These are phyloP conservation scores for Orbilia blumenaviensis DNA, from an alignment of 2,329 filamentous ascomycete species.

Conservation along the genomic window DNA sequence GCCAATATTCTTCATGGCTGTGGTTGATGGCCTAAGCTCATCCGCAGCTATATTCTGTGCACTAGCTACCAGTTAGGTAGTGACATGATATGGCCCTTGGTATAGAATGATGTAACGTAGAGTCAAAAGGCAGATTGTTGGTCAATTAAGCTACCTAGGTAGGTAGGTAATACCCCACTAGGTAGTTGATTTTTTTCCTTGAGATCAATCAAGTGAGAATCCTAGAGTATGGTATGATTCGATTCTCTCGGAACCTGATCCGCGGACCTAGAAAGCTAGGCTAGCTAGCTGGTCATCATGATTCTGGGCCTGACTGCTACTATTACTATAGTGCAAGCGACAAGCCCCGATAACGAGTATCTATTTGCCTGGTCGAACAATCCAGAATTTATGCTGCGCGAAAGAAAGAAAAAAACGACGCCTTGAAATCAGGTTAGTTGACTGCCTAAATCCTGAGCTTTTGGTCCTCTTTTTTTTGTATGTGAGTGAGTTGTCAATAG, in stretches of 20 bases:
- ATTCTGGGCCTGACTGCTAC: conserved; percentile 21
- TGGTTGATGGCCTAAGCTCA: conserved; percentile 23
- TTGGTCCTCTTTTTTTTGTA: too few relatives aligned
- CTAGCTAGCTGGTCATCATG: neutral
- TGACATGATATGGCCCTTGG: neutral
- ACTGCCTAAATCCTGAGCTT: conserved; percentile 40
- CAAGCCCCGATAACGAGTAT: neutral
- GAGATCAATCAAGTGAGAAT: too few relatives aligned
- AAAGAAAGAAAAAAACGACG: conserved; percentile 12
- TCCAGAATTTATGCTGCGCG: conserved; percentile 1
- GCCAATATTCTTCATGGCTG: conserved; percentile 8
- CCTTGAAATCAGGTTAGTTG: conserved; percentile 21
- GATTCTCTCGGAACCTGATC: too few relatives aligned
- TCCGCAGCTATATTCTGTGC: too few relatives aligned
- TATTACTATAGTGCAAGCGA: neutral
- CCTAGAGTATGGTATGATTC: too few relatives aligned
- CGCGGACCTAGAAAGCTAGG: too few relatives aligned
- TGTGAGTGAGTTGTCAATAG: neutral
- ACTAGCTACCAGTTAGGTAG: neutral
- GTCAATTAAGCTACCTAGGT: conserved; percentile 8
- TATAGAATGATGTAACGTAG: neutral
- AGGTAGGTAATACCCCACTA: too few relatives aligned
- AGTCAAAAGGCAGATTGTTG: neutral
- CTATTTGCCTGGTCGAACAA: neutral
- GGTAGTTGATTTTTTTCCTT: neutral